Conservation (phyloP, 352 stramenopile genomes). For the Pythium brachiatum region DNA sequence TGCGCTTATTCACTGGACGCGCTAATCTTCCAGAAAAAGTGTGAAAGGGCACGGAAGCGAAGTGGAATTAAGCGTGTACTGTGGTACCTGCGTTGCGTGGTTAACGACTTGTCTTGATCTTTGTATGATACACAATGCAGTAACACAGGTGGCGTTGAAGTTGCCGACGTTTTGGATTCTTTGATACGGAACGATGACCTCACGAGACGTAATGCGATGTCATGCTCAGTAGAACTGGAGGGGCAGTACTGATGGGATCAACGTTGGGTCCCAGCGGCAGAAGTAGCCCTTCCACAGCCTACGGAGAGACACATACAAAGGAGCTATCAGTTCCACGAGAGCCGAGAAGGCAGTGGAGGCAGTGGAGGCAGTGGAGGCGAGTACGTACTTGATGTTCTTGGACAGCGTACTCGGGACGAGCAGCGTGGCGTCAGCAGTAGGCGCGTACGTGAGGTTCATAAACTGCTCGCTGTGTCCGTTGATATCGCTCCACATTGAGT, state of each 20-base stretch:
- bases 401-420: constrained; percentile 74
- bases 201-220: not conserved
- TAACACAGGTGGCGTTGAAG: constrained; percentile 5
- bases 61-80: constrained; percentile 7
- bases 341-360: not conserved
- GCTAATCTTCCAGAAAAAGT: constrained; percentile 2
- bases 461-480: constrained; percentile 70
- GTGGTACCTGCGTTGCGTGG: not conserved
- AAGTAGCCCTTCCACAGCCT: constrained; percentile 88
- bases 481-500: constrained; percentile 81
- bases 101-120: not conserved
- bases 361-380: not conserved
- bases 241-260: constrained; percentile 62
- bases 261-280: constrained; percentile 78
- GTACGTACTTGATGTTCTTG: constrained; percentile 89
- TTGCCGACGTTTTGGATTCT: not conserved
- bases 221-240: constrained; percentile 65
- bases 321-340: constrained; percentile 4
- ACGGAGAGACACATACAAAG: constrained; percentile 1
- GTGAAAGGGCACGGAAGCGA: constrained; percentile 1
- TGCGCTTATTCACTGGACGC: constrained; percentile 2
- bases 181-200: not conserved
- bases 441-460: constrained; percentile 63
- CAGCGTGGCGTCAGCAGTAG: constrained; percentile 36
- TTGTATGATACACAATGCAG: constrained; percentile 1